These are phyloP conservation scores for Cryptococcus deneoformans DNA, from an alignment of 1,284 basidiomycete genomes.

Conservation along the genomic window DNA sequence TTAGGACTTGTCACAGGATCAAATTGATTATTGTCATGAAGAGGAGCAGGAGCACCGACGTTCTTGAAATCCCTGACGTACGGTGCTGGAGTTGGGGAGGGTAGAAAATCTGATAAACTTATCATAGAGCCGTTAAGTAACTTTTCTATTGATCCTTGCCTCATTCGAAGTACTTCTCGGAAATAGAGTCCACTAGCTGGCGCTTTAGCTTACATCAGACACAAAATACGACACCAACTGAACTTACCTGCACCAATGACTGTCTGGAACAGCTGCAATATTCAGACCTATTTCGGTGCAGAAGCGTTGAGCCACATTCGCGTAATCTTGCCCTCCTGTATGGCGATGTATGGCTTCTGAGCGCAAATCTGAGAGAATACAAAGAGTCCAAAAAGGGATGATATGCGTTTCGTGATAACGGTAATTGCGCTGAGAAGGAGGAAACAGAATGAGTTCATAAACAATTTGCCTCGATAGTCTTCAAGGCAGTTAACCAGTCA, in stretches of 20 bases:
- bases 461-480: not conserved
- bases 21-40: not conserved
- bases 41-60: too few relatives aligned
- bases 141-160: too few relatives aligned
- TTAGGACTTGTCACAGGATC: not conserved
- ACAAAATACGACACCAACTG: not conserved
- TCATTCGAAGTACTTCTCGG: not conserved
- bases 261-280: conserved; percentile 15
- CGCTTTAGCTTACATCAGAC: not conserved
- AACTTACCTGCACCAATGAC: conserved; percentile 28
- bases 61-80: not conserved
- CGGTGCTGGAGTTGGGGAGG: conserved; percentile 1
- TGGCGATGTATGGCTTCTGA: not conserved
- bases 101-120: conserved; percentile 1
- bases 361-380: conserved; percentile 7
- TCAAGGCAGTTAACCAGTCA: not conserved
- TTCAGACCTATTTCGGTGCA: conserved; percentile 9
- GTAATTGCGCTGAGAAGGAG: not conserved
- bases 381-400: conserved; percentile 20
- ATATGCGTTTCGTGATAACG: conserved; percentile 6
- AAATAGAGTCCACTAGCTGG: not conserved
- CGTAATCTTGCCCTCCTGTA: not conserved
- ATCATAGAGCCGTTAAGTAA: not conserved
- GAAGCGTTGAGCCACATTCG: conserved; percentile 1
- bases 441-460: too few relatives aligned